A percentile compares a stretch with the other conserved stretches of the same genome.
phyloP scores from a whole-genome alignment of 768 basidiomycete genomes.

The Coprinopsis cinerea region DNA sequence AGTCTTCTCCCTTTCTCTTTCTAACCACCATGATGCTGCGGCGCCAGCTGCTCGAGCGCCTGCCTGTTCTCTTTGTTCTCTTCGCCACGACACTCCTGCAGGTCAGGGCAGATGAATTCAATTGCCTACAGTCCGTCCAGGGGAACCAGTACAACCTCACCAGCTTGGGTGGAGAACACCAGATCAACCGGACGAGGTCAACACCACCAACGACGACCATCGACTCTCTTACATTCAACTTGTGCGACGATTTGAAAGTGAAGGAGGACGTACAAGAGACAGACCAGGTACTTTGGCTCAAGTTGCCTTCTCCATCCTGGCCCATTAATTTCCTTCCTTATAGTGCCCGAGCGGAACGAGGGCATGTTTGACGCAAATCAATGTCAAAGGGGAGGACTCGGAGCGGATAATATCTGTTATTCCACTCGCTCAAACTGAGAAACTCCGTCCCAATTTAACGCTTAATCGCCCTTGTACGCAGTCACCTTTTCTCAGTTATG shows the following conservation, averaged over 20 bases:
- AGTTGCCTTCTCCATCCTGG: background rate
- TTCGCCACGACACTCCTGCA: background rate
- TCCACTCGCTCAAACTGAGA: constrained; percentile 50
- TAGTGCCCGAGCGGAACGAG: constrained; percentile 68
- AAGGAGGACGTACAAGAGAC: constrained; percentile 39
- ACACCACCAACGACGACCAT: constrained; percentile 59
- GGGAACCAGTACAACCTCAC: constrained; percentile 53
- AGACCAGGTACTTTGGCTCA: constrained; percentile 59
- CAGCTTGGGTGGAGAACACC: constrained; percentile 44
- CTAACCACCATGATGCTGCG: constrained; percentile 18
- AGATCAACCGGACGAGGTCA: constrained; percentile 42
- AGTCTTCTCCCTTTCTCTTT: background rate
- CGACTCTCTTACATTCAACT: constrained; percentile 58
- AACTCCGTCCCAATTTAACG: constrained; percentile 25
- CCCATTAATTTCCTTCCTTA: constrained; percentile 5
- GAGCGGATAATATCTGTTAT: constrained; percentile 73
- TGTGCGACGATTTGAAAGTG: constrained; percentile 55
- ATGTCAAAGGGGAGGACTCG: constrained; percentile 44
- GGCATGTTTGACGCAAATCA: constrained; percentile 68
- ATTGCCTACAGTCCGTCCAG: constrained; percentile 33
- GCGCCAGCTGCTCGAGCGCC: constrained; percentile 8
- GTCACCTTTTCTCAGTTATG: constrained; percentile 13
- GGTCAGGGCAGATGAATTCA: constrained; percentile 26
- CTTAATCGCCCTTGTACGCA: constrained; percentile 38
- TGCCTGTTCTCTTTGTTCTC: constrained; percentile 9